Evolutionary conservation across 306 rosid species (phyloP), one percentile per base, ranked within the genome.

Genomic region (Crotalaria pallida): DNA sequence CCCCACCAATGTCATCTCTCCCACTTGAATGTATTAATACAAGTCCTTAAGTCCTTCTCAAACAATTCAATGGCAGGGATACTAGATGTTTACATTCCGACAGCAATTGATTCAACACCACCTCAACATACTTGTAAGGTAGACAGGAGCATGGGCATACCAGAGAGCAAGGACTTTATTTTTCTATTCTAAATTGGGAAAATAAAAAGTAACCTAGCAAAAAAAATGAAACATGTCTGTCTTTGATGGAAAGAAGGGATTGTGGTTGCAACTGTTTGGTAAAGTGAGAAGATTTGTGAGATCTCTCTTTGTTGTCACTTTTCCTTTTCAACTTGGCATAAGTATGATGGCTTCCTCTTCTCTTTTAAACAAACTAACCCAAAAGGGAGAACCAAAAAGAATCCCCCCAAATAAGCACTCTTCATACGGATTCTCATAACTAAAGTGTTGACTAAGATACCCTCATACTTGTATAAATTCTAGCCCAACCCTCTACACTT

Each of bases 281-380:
- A 93, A 87, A 85, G 96, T 88, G 73, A 82, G 33, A 88, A 84
- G 97, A 88, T 90, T 85, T 83, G 74, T 74, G 67, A 83, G 82
- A 90, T 93, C 96, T 88, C 89, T 69, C 81, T 82, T 86, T 79
- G 83, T 58, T 77, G 83, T 75, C 80, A 81, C 88, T 86, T 92
- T 80, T 73, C 69, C 81, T 55, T 65, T 74, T 85, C 96, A 85
- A 83, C 88, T 90, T 88, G 84, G 85, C 82, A 59, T 68, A 68
- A 86, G 36, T 75, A 81, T 81, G 84, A 77, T 83, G 88, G 75
- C 77, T 84, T 77, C 80, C 76, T 76, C 77, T 74, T 72, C 85
- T 67, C 78, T 67, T 64, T 49, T 69, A 81, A 84, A 88, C 81
- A 68, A 79, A 75, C 81, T 69, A 75, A 33, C 79, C 82, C 60